Evolutionary conservation across 139 green algal genomes (phyloP).

Genomic region (Chlorella sorokiniana): DNA sequence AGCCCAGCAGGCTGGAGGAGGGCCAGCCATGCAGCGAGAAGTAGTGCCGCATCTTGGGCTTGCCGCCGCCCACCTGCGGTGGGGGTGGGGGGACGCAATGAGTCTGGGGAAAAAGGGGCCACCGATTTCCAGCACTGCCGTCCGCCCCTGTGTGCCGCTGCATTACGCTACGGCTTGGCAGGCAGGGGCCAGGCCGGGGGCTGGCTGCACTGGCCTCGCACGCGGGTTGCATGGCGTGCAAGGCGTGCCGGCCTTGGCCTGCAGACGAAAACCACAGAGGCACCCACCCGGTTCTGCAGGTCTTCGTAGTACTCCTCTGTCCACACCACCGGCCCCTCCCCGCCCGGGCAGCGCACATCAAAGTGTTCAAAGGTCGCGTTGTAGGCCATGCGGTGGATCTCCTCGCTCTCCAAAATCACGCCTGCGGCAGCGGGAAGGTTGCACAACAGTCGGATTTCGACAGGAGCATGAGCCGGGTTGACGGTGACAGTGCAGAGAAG

Average conservation of each 20-base stretch:
- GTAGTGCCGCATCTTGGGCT: slow-evolving; percentile 95
- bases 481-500: neutral
- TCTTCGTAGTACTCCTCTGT: slow-evolving; percentile 85
- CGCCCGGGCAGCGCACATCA: slow-evolving; percentile 49
- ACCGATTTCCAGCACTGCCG: no score
- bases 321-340: slow-evolving; percentile 65
- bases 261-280: neutral
- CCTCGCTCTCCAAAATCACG: slow-evolving; percentile 92
- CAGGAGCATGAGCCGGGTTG: neutral
- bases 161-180: no score
- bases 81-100: neutral
- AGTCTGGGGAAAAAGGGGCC: neutral
- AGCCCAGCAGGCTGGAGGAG: slow-evolving; percentile 52
- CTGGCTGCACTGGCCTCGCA: no score
- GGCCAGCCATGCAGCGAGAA: slow-evolving; percentile 84
- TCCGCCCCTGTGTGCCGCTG: no score
- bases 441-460: neutral
- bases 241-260: no score
- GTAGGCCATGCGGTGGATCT: slow-evolving; percentile 90
- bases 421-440: slow-evolving; percentile 17
- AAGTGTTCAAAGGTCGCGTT: slow-evolving; percentile 91
- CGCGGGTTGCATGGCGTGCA: no score
- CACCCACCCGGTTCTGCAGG: slow-evolving; percentile 82
- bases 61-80: slow-evolving; percentile 74
- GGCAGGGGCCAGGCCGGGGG: no score